A percentile compares a stretch with the other conserved stretches of the same genome.
phyloP scores from a whole-genome alignment of 2,329 filamentous ascomycete species.

The Elsinoe fawcettii region DNA sequence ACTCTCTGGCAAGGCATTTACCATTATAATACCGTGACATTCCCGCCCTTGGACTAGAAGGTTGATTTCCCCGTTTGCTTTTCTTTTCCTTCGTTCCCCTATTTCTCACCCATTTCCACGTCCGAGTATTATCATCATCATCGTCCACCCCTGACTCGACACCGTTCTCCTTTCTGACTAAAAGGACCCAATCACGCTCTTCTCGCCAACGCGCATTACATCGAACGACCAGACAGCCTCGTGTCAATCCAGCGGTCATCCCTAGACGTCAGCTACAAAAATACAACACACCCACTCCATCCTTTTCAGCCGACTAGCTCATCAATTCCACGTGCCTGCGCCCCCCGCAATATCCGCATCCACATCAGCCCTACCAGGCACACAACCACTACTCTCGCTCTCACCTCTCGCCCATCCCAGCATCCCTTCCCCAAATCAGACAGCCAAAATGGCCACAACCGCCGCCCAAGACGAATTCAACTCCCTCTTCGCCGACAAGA shows the following conservation, averaged over 20 bases:
- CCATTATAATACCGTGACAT: conserved; percentile 1
- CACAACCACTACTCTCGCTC: neutral
- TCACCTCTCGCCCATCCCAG: neutral
- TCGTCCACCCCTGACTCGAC: conserved; percentile 8
- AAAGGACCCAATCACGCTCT: conserved; percentile 8
- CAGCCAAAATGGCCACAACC: conserved; percentile 18
- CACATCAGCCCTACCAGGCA: conserved; percentile 14
- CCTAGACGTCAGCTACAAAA: too few species aligned
- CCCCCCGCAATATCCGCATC: neutral
- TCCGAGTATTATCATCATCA: neutral
- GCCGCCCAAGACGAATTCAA: conserved; percentile 46
- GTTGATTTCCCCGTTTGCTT: neutral
- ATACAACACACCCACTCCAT: neutral
- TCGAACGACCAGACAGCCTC: conserved; percentile 8
- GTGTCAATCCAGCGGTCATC: neutral
- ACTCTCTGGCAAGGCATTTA: neutral
- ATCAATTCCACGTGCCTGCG: conserved; percentile 7
- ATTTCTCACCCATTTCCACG: neutral
- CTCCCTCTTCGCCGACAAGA: conserved; percentile 43
- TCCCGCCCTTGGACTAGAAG: neutral
- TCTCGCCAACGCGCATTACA: conserved; percentile 4
- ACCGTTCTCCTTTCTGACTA: conserved; percentile 8
- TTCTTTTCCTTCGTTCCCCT: neutral
- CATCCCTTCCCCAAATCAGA: neutral
- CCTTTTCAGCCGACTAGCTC: neutral